A percentile compares a stretch with the other conserved stretches of the same genome.
phyloP scores from a whole-genome alignment of 2,329 filamentous ascomycete species.

The Verticillium nubilum region DNA sequence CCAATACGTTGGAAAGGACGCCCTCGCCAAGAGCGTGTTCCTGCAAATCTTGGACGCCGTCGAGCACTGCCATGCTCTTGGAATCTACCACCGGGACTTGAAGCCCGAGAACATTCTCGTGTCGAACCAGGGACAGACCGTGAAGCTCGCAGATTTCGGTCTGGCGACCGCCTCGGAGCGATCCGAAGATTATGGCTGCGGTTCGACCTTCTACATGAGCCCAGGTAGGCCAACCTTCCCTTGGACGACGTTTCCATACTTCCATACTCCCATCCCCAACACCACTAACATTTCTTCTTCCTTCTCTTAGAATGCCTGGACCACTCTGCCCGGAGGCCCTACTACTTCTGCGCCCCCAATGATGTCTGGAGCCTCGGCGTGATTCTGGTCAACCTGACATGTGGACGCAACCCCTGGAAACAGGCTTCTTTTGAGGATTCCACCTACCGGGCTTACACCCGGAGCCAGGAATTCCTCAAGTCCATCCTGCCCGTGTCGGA shows the following conservation, averaged over 20 bases:
- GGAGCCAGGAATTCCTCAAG: slow-evolving; percentile 81
- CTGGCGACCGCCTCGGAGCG: slow-evolving; percentile 78
- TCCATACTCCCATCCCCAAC: slow-evolving; percentile 6
- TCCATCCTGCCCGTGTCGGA: slow-evolving; percentile 87
- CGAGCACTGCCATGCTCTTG: slow-evolving; percentile 85
- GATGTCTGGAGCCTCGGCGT: slow-evolving; percentile 98
- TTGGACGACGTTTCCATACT: slow-evolving; percentile 15
- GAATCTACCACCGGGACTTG: slow-evolving; percentile 94
- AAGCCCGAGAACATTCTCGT: slow-evolving; percentile 99
- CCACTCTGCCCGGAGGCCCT: slow-evolving; percentile 66
- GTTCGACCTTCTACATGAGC: slow-evolving; percentile 99
- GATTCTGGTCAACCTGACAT: slow-evolving; percentile 94
- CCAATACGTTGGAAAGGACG: slow-evolving; percentile 89
- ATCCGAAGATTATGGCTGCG: slow-evolving; percentile 94
- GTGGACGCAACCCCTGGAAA: slow-evolving; percentile 98
- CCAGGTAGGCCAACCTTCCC: slow-evolving; percentile 64
- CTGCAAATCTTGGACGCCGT: slow-evolving; percentile 96
- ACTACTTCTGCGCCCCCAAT: slow-evolving; percentile 88
- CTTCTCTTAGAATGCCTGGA: slow-evolving; percentile 73
- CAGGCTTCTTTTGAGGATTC: slow-evolving; percentile 89
- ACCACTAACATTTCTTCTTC: slow-evolving; percentile 22
- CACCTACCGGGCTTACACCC: slow-evolving; percentile 86
- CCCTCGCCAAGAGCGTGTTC: slow-evolving; percentile 79
- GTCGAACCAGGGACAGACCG: slow-evolving; percentile 77
- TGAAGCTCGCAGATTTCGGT: slow-evolving; percentile 97